phyloP scores from a whole-genome alignment of 495 filamentous ascomycete species.

The Penicillium arizonense region DNA sequence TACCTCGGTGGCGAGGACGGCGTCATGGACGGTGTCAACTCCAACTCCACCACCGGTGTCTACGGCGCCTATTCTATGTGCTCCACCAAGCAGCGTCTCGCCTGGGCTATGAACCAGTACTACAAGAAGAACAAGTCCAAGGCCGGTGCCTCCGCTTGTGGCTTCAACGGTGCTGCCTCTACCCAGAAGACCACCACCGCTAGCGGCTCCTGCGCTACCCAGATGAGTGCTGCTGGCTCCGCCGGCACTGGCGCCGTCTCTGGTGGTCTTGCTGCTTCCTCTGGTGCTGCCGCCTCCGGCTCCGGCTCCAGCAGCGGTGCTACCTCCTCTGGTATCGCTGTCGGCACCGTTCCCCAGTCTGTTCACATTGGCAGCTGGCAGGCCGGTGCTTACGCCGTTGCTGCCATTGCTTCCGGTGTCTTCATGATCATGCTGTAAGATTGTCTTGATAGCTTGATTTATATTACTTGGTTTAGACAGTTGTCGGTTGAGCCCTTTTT shows the following conservation, averaged over 20 bases:
- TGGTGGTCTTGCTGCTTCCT: conserved; percentile 51
- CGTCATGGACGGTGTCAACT: conserved; percentile 67
- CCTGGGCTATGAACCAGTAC: conserved; percentile 80
- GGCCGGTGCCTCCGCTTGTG: conserved; percentile 53
- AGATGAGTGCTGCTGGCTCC: conserved; percentile 58
- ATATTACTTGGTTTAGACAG: background rate
- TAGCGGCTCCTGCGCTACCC: conserved; percentile 49
- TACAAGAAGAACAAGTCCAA: conserved; percentile 55
- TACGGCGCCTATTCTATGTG: conserved; percentile 95
- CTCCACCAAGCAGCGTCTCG: conserved; percentile 70
- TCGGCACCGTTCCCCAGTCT: conserved; percentile 44
- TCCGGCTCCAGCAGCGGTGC: conserved; percentile 33
- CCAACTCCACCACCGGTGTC: conserved; percentile 64
- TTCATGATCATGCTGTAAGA: conserved; percentile 76
- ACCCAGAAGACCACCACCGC: conserved; percentile 42
- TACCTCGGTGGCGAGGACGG: conserved; percentile 63
- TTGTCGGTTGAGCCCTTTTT: background rate
- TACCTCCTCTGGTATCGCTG: conserved; percentile 43
- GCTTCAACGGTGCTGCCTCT: conserved; percentile 68
- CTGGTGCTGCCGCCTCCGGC: conserved; percentile 26
- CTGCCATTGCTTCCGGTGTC: conserved; percentile 64
- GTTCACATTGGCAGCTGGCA: conserved; percentile 64
- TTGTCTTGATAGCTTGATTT: background rate
- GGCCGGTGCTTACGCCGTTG: conserved; percentile 65
- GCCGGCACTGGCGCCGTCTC: conserved; percentile 64